Conservation (phyloP, 2,329 filamentous ascomycete species). For the Cercospora janseana region DNA sequence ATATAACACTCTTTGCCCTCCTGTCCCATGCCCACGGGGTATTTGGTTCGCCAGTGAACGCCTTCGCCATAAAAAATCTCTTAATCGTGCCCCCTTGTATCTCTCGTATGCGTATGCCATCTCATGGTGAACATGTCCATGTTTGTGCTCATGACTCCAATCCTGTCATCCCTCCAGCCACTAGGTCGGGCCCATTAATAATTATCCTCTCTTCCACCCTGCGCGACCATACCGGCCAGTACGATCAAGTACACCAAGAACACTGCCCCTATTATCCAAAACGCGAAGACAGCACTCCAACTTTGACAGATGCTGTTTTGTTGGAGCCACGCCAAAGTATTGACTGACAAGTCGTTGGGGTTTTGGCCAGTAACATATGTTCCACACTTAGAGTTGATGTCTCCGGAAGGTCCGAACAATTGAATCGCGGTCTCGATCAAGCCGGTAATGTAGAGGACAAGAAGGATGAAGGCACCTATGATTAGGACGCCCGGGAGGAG, state of each 20-base stretch:
- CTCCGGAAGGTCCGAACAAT: constrained; percentile 56
- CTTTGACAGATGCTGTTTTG: constrained; percentile 63
- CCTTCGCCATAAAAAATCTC: constrained; percentile 8
- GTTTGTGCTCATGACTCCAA: background rate
- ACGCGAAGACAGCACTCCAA: constrained; percentile 63
- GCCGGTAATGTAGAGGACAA: constrained; percentile 61
- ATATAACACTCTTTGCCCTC: background rate
- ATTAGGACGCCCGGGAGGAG: constrained; percentile 60
- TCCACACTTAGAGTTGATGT: constrained; percentile 60
- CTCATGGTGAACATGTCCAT: background rate
- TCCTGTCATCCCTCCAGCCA: background rate
- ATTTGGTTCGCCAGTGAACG: constrained; percentile 8
- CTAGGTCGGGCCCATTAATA: constrained; percentile 3
- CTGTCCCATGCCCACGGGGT: constrained; percentile 3
- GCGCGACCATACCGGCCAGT: constrained; percentile 46
- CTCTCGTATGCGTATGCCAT: too few relatives aligned
- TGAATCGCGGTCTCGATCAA: constrained; percentile 63
- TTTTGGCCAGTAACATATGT: constrained; percentile 54
- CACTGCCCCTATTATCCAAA: constrained; percentile 62
- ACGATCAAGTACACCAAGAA: constrained; percentile 67
- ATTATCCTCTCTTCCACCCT: constrained; percentile 32
- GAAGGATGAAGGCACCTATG: constrained; percentile 59
- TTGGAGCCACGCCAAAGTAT: constrained; percentile 62
- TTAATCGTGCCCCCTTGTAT: too few relatives aligned
- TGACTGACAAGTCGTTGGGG: constrained; percentile 49